Evolutionary conservation across 768 basidiomycete genomes (phyloP), one percentile per base, ranked within the genome.

Genomic region (Thelephora aurantiotincta): DNA sequence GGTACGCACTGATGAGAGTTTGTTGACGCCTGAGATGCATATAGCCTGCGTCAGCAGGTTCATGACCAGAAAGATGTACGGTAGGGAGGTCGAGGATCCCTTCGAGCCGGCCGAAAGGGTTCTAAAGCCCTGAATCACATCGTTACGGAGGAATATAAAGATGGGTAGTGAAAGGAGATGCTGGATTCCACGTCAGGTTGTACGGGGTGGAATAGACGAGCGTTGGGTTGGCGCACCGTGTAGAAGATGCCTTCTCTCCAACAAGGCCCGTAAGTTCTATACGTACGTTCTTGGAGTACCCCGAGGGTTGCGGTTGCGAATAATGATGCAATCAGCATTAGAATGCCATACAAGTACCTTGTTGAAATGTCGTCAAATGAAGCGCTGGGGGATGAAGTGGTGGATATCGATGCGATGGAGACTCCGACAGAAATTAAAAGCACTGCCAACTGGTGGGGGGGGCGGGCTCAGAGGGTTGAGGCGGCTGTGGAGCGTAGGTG

Each of bases 171-270:
- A 84, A 12, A 92, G 69, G 49, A 74, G 68, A 58, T 92, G 87
- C 88, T 91, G 57, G 23, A 18, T 14, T 9, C 11, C 20, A 36
- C 20, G 33, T 46, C 12, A 22, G 42, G 36, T 35, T 14, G 12
- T 14, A 49, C 14, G 18, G 18, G n/a, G 16, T 16, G 26, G 44
- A 26, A n/a, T 6, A 20, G 20, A 48, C 12, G 11, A 33, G 18
- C 6, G 19, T n/a, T 30, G 26, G 4, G 26, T 37, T n/a, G 26
- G 51, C 72, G 43, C 57, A 89, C 87, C 30, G 80, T 84, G 60
- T 90, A 92, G 57, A 92, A 90, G 2, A 90, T 70, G 2, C 79
- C 80, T 61, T 90, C 89, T 55, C 73, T 76, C 89, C 89, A 92
- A 52, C 72, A 77, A 0, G 80, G 80, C 0, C 87, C 87, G 53